phyloP scores from a whole-genome alignment of 2,329 filamentous ascomycete species.

The Fonsecaea nubica region DNA sequence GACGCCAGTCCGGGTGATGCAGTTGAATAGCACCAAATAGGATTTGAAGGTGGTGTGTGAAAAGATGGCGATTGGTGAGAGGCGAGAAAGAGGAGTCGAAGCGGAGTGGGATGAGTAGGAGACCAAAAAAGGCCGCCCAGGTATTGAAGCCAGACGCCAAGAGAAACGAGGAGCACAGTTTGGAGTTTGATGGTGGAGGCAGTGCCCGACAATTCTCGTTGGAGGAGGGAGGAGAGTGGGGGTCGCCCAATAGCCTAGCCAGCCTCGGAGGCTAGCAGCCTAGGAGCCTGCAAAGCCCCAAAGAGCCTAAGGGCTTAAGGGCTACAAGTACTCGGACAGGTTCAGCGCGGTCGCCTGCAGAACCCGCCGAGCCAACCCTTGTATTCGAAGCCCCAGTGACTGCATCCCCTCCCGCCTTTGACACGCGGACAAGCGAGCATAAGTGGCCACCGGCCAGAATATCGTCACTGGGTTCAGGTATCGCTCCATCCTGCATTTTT shows the following conservation, averaged over 20 bases:
- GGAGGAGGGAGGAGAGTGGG: conserved; percentile 3
- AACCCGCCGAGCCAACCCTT: background rate
- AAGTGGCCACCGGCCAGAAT: background rate
- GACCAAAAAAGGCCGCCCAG: conserved; percentile 3
- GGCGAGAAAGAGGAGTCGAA: background rate
- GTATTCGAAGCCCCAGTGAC: conserved; percentile 8
- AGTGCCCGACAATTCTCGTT: background rate
- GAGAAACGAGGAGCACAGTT: conserved; percentile 5
- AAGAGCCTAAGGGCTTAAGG: conserved; percentile 24
- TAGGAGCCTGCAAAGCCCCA: background rate
- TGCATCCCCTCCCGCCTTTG: conserved; percentile 12
- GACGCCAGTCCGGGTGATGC: conserved; percentile 10
- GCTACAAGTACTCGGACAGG: background rate
- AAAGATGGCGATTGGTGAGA: conserved; percentile 10
- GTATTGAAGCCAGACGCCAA: conserved; percentile 13
- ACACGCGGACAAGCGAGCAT: conserved; percentile 31
- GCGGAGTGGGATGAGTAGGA: conserved; percentile 20
- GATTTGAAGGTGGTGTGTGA: conserved; percentile 11
- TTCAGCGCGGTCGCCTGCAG: background rate
- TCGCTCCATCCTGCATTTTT: background rate
- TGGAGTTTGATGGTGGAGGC: conserved; percentile 13
- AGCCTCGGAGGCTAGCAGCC: conserved; percentile 15
- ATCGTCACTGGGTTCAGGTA: conserved; percentile 10
- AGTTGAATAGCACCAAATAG: conserved; percentile 19
- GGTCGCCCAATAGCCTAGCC: background rate